These are phyloP conservation scores for Wickerhamomyces queroliae DNA, from an alignment of 805 yeast genomes.

Conservation along the genomic window DNA sequence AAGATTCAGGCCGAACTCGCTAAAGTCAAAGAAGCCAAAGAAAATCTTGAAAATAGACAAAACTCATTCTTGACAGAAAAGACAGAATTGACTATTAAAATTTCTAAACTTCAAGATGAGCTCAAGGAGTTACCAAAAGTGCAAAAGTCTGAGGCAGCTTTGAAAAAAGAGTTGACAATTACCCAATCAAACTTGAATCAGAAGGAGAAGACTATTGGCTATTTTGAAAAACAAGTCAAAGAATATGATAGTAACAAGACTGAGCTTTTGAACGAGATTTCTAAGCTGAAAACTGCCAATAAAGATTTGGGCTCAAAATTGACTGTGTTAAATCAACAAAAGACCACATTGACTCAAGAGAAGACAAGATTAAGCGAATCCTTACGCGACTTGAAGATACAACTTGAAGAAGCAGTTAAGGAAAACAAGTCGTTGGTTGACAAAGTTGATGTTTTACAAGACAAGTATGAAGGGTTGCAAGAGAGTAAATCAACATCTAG, in stretches of 20 bases:
- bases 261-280: slow-evolving; percentile 17
- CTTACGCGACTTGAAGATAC: slow-evolving; percentile 31
- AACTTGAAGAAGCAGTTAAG: slow-evolving; percentile 28
- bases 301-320: slow-evolving; percentile 23
- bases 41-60: slow-evolving; percentile 10
- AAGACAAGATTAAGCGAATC: slow-evolving; percentile 29
- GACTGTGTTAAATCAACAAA: slow-evolving; percentile 26
- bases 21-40: slow-evolving; percentile 15
- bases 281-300: slow-evolving; percentile 17
- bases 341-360: slow-evolving; percentile 29
- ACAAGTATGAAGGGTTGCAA: slow-evolving; percentile 31
- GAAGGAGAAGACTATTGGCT: slow-evolving; percentile 31
- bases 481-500: slow-evolving; percentile 27
- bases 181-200: slow-evolving; percentile 17
- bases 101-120: slow-evolving; percentile 7
- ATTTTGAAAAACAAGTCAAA: slow-evolving; percentile 35
- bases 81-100: slow-evolving; percentile 13
- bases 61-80: slow-evolving; percentile 10
- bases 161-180: slow-evolving; percentile 17
- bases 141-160: slow-evolving; percentile 15
- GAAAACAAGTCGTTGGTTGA: slow-evolving; percentile 39
- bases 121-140: slow-evolving; percentile 4
- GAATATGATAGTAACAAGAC: slow-evolving; percentile 26
- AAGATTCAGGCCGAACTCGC: slow-evolving; percentile 5
- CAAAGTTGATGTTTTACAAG: slow-evolving; percentile 30